Base-by-base conservation (phyloP, 2,329 filamentous ascomycete species). In the Coleophoma crateriformis region DNA sequence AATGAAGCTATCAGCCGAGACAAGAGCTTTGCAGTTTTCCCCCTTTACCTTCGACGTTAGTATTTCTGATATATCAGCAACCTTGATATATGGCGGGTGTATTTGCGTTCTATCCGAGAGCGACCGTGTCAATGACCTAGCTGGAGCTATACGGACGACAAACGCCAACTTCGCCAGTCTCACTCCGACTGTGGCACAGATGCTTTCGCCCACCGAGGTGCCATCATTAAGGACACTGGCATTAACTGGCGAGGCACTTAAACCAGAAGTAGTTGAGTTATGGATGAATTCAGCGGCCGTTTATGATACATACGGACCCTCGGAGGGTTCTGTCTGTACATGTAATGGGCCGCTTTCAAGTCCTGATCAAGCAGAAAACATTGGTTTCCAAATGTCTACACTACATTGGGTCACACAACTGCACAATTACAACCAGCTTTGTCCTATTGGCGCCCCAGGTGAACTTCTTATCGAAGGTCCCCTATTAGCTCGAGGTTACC, bases 401-500 rank as follows among this genome's bases (percentile, higher is more conserved):
- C 22, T 45, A 10, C 33, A 40, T 15, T 58, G 54, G 53, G 49
- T 59, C 39, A 50, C 54, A 6, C 41, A 52, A 44, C 44, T 47
- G 4, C 33, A 47, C 17, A 48, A 56, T 39, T 47, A 52, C 14
- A 46, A 56, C 42, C 15, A 33, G 3, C 45, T 60, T 15, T 19
- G 34, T 7, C 53, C 56, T 33, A 45, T 57, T 17, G 58, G 58
- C 10, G 46, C 33, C 7, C 33, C 50, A 13, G 58, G 57, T 13
- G 58, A 61, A 45, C 41, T 61, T 12, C 40, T 53, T 3, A 50
- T 61, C 22, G 56, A 58, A 43, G 57, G 58, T 11, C 54, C 56
- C 10, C 51, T 51, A 15, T 14, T 61, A 3, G 53, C 56, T 17
- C 33, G 52, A 7, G 51, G 54, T 6, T 60, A 60, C 15, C 40